Percentiles rank a stretch among this genome's conserved stretches.
Evolutionary conservation across 1,284 basidiomycete genomes (phyloP).

Genomic region (Afroboletus lepidellus): DNA sequence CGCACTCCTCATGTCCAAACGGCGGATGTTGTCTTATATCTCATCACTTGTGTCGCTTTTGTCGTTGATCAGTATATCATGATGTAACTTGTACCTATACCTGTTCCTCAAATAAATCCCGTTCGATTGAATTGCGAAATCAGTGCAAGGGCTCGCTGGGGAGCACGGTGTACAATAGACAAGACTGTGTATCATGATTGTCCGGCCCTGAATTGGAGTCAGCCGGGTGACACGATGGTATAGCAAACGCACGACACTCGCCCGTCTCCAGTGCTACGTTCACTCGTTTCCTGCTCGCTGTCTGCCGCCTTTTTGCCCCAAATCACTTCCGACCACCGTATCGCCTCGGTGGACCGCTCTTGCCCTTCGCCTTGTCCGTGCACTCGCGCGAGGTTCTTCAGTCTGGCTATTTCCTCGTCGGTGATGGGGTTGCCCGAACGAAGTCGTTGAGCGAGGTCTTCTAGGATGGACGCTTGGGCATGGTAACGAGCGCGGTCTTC

Average conservation of each 20-base stretch:
- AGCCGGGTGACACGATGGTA: background rate
- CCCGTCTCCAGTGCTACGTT: conserved; percentile 11
- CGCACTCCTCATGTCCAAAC: background rate
- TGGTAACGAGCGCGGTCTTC: conserved; percentile 49
- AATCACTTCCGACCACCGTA: conserved; percentile 33
- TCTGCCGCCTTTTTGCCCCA: conserved; percentile 26
- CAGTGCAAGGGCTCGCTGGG: background rate
- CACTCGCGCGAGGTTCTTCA: conserved; percentile 45
- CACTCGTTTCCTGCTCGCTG: conserved; percentile 9
- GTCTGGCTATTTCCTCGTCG: conserved; percentile 47
- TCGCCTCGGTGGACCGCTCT: conserved; percentile 5
- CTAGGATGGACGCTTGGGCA: conserved; percentile 60
- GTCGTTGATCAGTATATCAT: background rate
- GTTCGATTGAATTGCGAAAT: background rate
- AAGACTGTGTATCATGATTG: background rate
- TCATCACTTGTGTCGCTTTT: conserved; percentile 11
- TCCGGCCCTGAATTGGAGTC: background rate
- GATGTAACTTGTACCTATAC: conserved; percentile 4
- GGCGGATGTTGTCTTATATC: conserved; percentile 10
- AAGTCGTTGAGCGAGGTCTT: conserved; percentile 50
- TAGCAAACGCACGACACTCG: conserved; percentile 5
- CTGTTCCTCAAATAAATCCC: background rate
- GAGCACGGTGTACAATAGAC: background rate
- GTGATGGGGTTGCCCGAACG: conserved; percentile 41
- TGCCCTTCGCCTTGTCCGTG: conserved; percentile 21